These are phyloP conservation scores for Petrea volubilis DNA, from an alignment of 257 asterid genomes.

Conservation along the genomic window DNA sequence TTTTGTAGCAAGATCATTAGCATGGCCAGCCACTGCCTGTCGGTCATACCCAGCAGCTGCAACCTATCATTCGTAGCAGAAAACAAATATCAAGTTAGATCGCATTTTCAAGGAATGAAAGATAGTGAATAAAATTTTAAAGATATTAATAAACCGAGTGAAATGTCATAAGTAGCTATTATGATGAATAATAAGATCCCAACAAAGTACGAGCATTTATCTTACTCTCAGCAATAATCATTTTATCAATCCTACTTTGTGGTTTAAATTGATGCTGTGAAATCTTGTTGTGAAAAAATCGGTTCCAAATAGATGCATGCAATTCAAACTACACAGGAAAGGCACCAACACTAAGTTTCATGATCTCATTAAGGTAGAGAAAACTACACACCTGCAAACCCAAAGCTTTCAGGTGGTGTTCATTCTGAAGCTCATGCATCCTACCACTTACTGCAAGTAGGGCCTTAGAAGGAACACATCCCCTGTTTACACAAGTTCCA, in stretches of 20 bases:
- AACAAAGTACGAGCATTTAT: neutral
- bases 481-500: slow-evolving; percentile 91
- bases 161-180: neutral
- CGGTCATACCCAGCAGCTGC: slow-evolving; percentile 50
- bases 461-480: slow-evolving; percentile 84
- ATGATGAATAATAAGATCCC: neutral
- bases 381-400: slow-evolving; percentile 49
- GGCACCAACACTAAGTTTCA: neutral
- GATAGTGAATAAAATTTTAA: neutral
- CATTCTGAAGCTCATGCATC: slow-evolving; percentile 63
- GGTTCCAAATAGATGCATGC: neutral
- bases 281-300: neutral
- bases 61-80: slow-evolving; percentile 30
- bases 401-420: slow-evolving; percentile 61
- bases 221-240: neutral
- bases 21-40: slow-evolving; percentile 53
- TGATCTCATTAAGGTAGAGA: neutral
- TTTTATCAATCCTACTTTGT: neutral
- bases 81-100: slow-evolving; percentile 1
- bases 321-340: slow-evolving; percentile 2
- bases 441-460: slow-evolving; percentile 71
- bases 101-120: neutral
- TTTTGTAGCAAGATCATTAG: slow-evolving; percentile 45
- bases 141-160: neutral
- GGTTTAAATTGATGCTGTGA: neutral